Percentiles rank a stretch among this genome's conserved stretches.
Evolutionary conservation across 2,329 filamentous ascomycete species (phyloP).

Genomic region (Botryotinia convoluta): DNA sequence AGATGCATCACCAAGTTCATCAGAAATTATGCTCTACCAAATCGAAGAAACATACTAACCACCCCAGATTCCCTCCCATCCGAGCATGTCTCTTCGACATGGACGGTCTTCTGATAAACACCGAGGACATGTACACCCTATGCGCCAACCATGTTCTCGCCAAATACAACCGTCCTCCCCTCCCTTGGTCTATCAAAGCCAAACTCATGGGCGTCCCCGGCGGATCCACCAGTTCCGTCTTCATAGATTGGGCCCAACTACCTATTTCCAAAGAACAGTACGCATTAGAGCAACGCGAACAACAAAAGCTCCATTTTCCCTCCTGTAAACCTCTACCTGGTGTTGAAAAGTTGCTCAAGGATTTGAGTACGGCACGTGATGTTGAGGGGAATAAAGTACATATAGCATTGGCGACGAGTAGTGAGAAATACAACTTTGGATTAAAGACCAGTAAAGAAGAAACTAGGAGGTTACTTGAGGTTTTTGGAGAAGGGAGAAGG

Average conservation of each 20-base stretch:
- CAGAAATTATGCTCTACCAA: too few species aligned
- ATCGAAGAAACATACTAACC: neutral
- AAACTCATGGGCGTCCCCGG: conserved; percentile 53
- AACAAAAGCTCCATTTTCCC: conserved; percentile 73
- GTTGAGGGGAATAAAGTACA: neutral
- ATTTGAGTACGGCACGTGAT: conserved; percentile 44
- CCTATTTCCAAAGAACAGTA: conserved; percentile 73
- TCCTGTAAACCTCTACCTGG: conserved; percentile 75
- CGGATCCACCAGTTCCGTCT: conserved; percentile 52
- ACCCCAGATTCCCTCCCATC: conserved; percentile 68
- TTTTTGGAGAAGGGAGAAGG: conserved; percentile 77
- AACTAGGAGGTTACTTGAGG: conserved; percentile 49
- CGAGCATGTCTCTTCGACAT: conserved; percentile 97
- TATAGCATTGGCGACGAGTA: conserved; percentile 2
- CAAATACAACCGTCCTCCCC: conserved; percentile 66
- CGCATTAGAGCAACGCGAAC: conserved; percentile 51
- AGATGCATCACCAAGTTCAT: neutral
- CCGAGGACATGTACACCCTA: conserved; percentile 85
- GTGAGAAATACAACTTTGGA: conserved; percentile 4
- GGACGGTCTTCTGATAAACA: conserved; percentile 96
- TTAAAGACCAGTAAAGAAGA: conserved; percentile 33
- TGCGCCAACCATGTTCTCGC: conserved; percentile 80
- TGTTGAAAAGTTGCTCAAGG: conserved; percentile 63
- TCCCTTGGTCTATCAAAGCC: conserved; percentile 96
- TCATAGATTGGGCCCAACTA: conserved; percentile 80